Percentiles rank a stretch among this genome's conserved stretches.
Evolutionary conservation across 2,329 filamentous ascomycete species (phyloP).

Genomic region (Colletotrichum paranaense): DNA sequence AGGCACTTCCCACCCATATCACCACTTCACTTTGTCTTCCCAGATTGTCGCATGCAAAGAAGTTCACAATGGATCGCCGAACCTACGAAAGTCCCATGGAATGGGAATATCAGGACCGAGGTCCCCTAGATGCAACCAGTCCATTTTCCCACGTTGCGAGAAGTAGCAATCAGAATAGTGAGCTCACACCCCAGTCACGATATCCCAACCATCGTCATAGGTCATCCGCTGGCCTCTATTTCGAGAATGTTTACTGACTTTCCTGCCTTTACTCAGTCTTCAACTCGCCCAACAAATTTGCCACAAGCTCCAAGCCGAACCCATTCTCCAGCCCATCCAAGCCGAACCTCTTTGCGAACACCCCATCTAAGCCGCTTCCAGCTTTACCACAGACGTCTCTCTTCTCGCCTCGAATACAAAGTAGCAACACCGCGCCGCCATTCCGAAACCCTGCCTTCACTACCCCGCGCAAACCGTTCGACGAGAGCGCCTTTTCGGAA

Average conservation of each 20-base stretch:
- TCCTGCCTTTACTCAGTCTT: constrained; percentile 44
- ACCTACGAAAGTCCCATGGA: constrained; percentile 73
- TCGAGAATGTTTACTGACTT: background rate
- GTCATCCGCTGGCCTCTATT: background rate
- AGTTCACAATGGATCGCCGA: constrained; percentile 60
- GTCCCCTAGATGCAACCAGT: constrained; percentile 69
- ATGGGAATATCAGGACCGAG: constrained; percentile 71
- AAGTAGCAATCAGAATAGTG: constrained; percentile 53
- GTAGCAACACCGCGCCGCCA: constrained; percentile 57
- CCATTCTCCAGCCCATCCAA: constrained; percentile 45
- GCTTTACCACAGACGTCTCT: constrained; percentile 55
- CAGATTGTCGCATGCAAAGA: constrained; percentile 7
- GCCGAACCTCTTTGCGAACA: constrained; percentile 43
- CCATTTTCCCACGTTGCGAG: constrained; percentile 68
- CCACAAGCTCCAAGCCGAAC: constrained; percentile 42
- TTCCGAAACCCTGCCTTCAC: constrained; percentile 75
- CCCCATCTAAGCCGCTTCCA: constrained; percentile 54
- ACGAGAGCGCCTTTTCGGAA: constrained; percentile 65
- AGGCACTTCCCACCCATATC: constrained; percentile 1
- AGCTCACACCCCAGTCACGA: constrained; percentile 37
- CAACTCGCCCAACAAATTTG: constrained; percentile 50
- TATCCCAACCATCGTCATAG: background rate
- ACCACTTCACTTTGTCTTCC: background rate
- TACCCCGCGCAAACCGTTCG: constrained; percentile 69
- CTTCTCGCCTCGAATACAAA: constrained; percentile 57